These are phyloP conservation scores for Pseudogymnoascus sp. DNA, from an alignment of 2,329 filamentous ascomycete genomes.

Conservation along the genomic window DNA sequence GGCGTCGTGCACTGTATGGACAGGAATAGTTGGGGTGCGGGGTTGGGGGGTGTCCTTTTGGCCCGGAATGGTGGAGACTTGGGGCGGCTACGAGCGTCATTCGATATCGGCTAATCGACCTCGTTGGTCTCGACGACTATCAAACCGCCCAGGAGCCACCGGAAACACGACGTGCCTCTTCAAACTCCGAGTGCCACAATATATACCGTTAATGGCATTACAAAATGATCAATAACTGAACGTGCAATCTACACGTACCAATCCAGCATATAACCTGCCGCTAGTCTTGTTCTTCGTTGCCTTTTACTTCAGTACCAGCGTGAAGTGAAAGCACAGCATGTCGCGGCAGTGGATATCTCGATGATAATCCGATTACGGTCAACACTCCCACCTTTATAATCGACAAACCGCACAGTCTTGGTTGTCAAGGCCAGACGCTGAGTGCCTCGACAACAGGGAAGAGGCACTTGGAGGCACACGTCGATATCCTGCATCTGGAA, in stretches of 20 bases:
- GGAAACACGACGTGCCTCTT: background rate
- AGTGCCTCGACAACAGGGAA: background rate
- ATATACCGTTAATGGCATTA: background rate
- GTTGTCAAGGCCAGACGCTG: background rate
- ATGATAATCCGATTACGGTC: slow-evolving; percentile 1
- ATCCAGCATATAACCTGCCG: background rate
- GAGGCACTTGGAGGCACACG: background rate
- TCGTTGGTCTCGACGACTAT: background rate
- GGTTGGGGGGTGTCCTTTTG: background rate
- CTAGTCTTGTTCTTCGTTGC: background rate
- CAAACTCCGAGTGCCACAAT: background rate
- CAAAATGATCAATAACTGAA: background rate
- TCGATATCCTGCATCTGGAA: background rate
- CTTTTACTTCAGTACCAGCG: background rate
- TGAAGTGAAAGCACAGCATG: slow-evolving; percentile 3
- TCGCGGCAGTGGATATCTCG: background rate
- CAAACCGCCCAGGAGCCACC: background rate
- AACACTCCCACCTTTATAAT: background rate
- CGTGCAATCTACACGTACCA: background rate
- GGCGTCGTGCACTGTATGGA: background rate
- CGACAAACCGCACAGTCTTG: background rate
- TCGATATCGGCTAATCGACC: background rate
- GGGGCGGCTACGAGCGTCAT: background rate
- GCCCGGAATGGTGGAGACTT: background rate
- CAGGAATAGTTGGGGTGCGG: background rate